These are phyloP conservation scores for Singerocomus rubriflavus DNA, from an alignment of 1,284 basidiomycete genomes.

Conservation along the genomic window DNA sequence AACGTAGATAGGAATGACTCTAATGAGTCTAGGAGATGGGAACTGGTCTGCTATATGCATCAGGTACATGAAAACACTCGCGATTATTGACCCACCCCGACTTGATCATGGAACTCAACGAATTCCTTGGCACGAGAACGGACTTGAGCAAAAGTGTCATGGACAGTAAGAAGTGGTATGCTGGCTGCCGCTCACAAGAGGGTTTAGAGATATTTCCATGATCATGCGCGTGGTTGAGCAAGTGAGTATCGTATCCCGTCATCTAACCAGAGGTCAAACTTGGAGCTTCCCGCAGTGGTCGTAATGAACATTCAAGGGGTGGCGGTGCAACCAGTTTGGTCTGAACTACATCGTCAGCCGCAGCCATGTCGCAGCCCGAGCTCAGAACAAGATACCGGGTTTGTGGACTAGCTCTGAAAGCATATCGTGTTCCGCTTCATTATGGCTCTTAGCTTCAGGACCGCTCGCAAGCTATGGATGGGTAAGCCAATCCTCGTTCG, in stretches of 20 bases:
- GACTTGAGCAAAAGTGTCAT: conserved; percentile 30
- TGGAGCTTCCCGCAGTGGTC: too few relatives aligned
- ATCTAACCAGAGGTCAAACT: not conserved
- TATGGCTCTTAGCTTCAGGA: conserved; percentile 33
- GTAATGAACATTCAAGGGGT: conserved; percentile 1
- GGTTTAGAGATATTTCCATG: not conserved
- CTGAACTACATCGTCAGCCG: conserved; percentile 13
- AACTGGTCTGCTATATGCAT: conserved; percentile 55
- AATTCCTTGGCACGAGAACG: conserved; percentile 64
- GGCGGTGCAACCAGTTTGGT: conserved; percentile 17
- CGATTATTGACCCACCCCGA: conserved; percentile 43
- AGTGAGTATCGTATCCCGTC: conserved; percentile 10
- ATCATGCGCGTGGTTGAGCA: conserved; percentile 3
- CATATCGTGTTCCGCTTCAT: not conserved
- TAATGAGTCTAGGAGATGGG: conserved; percentile 78
- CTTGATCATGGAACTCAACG: conserved; percentile 81
- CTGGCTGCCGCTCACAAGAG: conserved; percentile 16
- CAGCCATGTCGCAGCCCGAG: conserved; percentile 2
- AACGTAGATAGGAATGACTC: conserved; percentile 93
- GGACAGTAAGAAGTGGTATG: not conserved
- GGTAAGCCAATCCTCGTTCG: conserved; percentile 18
- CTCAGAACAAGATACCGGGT: not conserved
- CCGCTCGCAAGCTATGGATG: conserved; percentile 32
- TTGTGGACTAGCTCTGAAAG: not conserved
- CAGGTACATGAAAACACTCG: conserved; percentile 2